Conservation (phyloP, 2,329 filamentous ascomycete species). For the Diaporthe sp. region DNA sequence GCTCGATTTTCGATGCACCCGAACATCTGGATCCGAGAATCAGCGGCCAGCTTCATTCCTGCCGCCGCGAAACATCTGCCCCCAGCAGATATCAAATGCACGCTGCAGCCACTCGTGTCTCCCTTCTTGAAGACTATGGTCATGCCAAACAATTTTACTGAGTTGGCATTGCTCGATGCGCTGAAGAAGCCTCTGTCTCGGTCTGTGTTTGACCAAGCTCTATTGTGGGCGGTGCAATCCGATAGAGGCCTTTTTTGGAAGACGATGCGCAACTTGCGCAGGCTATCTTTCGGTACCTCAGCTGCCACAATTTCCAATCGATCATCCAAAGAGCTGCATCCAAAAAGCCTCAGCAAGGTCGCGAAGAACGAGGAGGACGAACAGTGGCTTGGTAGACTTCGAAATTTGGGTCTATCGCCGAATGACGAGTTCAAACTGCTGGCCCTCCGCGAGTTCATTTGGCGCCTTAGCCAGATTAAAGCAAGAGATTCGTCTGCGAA, state of each 20-base stretch:
- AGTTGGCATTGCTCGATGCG: slow-evolving; percentile 82
- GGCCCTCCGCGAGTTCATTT: slow-evolving; percentile 90
- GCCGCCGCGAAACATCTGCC: slow-evolving; percentile 82
- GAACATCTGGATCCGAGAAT: slow-evolving; percentile 94
- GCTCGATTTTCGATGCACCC: slow-evolving; percentile 92
- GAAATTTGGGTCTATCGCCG: slow-evolving; percentile 83
- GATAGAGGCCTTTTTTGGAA: slow-evolving; percentile 93
- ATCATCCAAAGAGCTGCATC: slow-evolving; percentile 68
- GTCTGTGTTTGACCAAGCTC: slow-evolving; percentile 85
- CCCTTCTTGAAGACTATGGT: slow-evolving; percentile 85
- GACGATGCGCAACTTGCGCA: slow-evolving; percentile 76
- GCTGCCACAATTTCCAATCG: slow-evolving; percentile 68
- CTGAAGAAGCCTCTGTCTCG: slow-evolving; percentile 86
- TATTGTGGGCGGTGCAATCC: slow-evolving; percentile 86
- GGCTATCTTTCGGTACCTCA: slow-evolving; percentile 75
- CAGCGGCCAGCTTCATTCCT: slow-evolving; percentile 86
- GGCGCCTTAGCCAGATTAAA: slow-evolving; percentile 83
- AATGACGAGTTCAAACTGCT: slow-evolving; percentile 95
- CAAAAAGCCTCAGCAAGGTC: slow-evolving; percentile 72
- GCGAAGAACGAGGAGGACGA: slow-evolving; percentile 93
- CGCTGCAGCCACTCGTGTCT: slow-evolving; percentile 83
- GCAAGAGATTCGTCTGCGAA: slow-evolving; percentile 62
- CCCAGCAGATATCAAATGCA: slow-evolving; percentile 84
- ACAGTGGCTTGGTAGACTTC: slow-evolving; percentile 87
- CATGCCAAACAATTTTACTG: slow-evolving; percentile 72